phyloP scores from a whole-genome alignment of 1,139 yeast species.

The Magnusiomyces magnusii region DNA sequence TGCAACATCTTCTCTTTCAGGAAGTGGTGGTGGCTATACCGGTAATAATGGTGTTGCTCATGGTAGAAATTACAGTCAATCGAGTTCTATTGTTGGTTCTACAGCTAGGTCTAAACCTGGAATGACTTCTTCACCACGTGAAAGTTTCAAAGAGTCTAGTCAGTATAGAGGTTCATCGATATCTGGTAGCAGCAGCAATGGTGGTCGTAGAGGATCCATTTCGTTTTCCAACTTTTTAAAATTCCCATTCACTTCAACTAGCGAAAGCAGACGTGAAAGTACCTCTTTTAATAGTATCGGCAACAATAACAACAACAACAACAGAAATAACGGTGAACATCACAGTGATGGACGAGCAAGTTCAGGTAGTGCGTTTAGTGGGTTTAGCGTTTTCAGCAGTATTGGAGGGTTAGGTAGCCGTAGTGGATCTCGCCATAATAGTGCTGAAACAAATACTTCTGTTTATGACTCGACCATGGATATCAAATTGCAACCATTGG shows the following conservation, averaged over 20 bases:
- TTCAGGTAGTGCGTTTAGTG: not conserved
- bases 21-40: not conserved
- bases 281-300: not conserved
- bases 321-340: not conserved
- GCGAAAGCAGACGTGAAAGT: not conserved
- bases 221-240: not conserved
- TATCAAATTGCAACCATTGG: not conserved
- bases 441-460: not conserved
- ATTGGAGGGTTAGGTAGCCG: not conserved
- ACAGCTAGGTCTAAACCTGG: not conserved
- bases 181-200: not conserved
- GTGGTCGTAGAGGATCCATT: not conserved
- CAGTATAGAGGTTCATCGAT: not conserved
- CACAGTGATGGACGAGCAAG: not conserved
- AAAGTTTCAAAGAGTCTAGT: not conserved
- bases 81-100: not conserved
- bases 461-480: not conserved
- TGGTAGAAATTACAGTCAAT: not conserved
- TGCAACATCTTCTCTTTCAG: not conserved
- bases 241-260: not conserved
- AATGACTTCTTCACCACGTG: not conserved
- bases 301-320: not conserved
- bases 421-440: not conserved
- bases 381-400: not conserved
- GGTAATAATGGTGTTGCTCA: not conserved